Conservation (phyloP, 352 stramenopile species). For the Phytophthora vignae region DNA sequence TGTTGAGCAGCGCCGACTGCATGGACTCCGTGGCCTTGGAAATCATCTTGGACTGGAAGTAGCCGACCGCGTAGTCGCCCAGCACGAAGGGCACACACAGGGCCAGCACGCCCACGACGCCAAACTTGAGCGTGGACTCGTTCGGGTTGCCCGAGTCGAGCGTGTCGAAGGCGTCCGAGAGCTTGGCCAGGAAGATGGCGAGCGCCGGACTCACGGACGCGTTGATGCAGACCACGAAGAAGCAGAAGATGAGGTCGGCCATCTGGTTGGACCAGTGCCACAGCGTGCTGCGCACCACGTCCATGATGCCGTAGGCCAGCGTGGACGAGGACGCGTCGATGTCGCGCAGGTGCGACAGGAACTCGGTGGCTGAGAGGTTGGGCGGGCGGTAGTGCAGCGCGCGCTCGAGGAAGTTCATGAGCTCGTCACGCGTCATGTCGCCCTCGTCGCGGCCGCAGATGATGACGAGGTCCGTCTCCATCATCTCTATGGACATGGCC, state of each 20-base stretch:
- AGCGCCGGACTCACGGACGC: slow-evolving; percentile 81
- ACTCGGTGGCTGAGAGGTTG: slow-evolving; percentile 82
- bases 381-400: slow-evolving; percentile 81
- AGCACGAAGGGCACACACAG: slow-evolving; percentile 87
- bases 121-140: slow-evolving; percentile 65
- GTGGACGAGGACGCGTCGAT: slow-evolving; percentile 85
- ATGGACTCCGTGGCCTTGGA: slow-evolving; percentile 86
- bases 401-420: slow-evolving; percentile 89
- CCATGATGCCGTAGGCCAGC: slow-evolving; percentile 73
- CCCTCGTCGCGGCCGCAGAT: slow-evolving; percentile 87
- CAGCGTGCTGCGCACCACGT: slow-evolving; percentile 83
- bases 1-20: slow-evolving; percentile 77
- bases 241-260: slow-evolving; percentile 71
- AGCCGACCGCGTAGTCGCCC: slow-evolving; percentile 87
- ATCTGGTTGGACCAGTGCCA: slow-evolving; percentile 90
- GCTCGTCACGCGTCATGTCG: slow-evolving; percentile 86
- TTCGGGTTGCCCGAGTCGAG: slow-evolving; percentile 47
- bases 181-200: slow-evolving; percentile 73
- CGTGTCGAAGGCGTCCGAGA: slow-evolving; percentile 81
- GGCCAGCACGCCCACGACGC: slow-evolving; percentile 77
- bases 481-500: slow-evolving; percentile 87
- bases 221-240: slow-evolving; percentile 87
- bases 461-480: slow-evolving; percentile 90
- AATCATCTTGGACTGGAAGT: slow-evolving; percentile 93
- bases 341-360: slow-evolving; percentile 82